These are phyloP conservation scores for Auriscalpium microsporum DNA, from an alignment of 768 basidiomycete genomes.

Conservation along the genomic window DNA sequence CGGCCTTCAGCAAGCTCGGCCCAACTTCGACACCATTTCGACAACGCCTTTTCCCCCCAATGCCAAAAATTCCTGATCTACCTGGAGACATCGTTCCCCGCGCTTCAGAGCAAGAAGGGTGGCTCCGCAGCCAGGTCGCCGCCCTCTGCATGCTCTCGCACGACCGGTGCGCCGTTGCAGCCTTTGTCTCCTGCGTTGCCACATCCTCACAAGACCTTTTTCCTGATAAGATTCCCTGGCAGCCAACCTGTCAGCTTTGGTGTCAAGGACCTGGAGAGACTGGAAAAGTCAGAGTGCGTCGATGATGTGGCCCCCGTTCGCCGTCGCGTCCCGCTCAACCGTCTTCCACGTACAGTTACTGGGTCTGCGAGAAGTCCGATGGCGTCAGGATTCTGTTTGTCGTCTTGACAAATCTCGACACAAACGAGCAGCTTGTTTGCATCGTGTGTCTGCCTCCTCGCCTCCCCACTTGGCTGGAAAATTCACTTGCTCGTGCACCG, in stretches of 20 bases:
- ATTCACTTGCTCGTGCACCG: neutral
- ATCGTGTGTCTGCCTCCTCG: conserved; percentile 39
- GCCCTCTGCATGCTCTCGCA: conserved; percentile 55
- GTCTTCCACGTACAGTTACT: conserved; percentile 54
- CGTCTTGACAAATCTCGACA: conserved; percentile 48
- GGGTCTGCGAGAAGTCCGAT: conserved; percentile 99
- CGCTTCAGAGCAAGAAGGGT: conserved; percentile 52
- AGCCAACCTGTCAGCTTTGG: conserved; percentile 93
- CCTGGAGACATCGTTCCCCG: conserved; percentile 52
- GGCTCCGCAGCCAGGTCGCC: conserved; percentile 59
- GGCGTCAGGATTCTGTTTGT: conserved; percentile 86
- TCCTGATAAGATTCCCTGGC: conserved; percentile 71
- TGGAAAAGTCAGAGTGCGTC: conserved; percentile 78
- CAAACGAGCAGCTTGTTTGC: conserved; percentile 55
- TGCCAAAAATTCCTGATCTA: conserved; percentile 48
- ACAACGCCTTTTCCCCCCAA: neutral
- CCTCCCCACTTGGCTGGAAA: neutral
- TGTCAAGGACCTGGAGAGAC: conserved; percentile 53
- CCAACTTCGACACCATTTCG: neutral
- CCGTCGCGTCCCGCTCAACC: neutral
- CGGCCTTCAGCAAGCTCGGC: neutral
- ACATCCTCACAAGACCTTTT: neutral
- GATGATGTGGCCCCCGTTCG: neutral
- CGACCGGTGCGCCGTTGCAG: conserved; percentile 40
- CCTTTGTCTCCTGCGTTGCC: neutral